Evolutionary conservation across 345 rosid species (phyloP).

Genomic region (Salix dunnii): DNA sequence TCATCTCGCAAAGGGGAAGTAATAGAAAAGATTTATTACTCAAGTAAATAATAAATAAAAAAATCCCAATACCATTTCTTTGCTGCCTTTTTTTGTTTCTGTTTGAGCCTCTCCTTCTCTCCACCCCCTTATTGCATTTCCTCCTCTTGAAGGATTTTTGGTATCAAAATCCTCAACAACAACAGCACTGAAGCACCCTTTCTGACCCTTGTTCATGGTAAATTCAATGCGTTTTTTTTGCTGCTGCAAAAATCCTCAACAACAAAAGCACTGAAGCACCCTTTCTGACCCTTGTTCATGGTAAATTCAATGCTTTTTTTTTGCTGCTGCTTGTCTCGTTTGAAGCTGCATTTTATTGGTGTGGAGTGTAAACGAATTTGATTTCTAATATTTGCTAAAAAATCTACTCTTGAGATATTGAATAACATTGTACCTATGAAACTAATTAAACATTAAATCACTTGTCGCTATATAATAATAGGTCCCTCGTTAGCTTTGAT

Average conservation of each 20-base stretch:
- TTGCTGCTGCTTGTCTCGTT: neutral
- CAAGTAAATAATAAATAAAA: too few species aligned
- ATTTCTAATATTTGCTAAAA: too few species aligned
- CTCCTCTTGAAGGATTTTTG: constrained; percentile 1
- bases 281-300: constrained; percentile 19
- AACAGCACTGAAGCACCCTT: constrained; percentile 16
- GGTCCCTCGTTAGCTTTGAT: too few species aligned
- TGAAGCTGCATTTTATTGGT: constrained; percentile 19
- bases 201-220: constrained; percentile 20
- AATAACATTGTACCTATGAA: too few species aligned
- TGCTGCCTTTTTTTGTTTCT: constrained; percentile 1
- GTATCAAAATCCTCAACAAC: constrained; percentile 6
- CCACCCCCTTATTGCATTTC: constrained; percentile 17
- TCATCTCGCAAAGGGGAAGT: too few species aligned
- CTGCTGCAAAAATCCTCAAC: constrained; percentile 8
- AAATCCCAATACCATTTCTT: too few species aligned
- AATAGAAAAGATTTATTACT: too few species aligned
- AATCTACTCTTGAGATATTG: too few species aligned
- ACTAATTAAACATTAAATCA: too few species aligned
- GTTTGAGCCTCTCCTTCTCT: constrained; percentile 24
- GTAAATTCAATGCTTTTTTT: constrained; percentile 20
- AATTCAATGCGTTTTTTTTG: constrained; percentile 12
- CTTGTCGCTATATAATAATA: too few species aligned
- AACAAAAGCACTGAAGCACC: constrained; percentile 10
- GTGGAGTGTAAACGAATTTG: constrained; percentile 1